Conservation (phyloP, 768 basidiomycete genomes). For the Lepiota venenata region DNA sequence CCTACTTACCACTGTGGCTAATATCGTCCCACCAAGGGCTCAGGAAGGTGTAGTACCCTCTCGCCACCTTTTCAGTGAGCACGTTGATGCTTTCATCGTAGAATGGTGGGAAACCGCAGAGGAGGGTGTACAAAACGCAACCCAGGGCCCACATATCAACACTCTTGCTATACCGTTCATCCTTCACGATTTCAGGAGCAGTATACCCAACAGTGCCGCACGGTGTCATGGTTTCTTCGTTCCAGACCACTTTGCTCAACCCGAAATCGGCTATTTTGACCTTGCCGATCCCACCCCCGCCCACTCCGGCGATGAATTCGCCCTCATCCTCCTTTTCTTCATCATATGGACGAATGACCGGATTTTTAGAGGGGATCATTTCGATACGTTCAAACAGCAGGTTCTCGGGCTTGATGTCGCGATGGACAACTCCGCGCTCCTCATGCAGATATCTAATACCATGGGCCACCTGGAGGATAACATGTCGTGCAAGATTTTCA, state of each 20-base stretch:
- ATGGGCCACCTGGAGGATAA: slow-evolving; percentile 92
- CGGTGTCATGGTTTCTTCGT: slow-evolving; percentile 98
- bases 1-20: slow-evolving; percentile 60
- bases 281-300: slow-evolving; percentile 95
- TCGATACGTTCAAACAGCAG: slow-evolving; percentile 92
- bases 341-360: slow-evolving; percentile 82
- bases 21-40: slow-evolving; percentile 99
- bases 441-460: slow-evolving; percentile 96
- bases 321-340: slow-evolving; percentile 99
- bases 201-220: slow-evolving; percentile 99
- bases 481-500: slow-evolving; percentile 95
- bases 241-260: slow-evolving; percentile 96
- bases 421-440: slow-evolving; percentile 96
- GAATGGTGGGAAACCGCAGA: slow-evolving; percentile 97
- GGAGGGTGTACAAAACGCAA: slow-evolving; percentile 96
- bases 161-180: slow-evolving; percentile 93
- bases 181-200: slow-evolving; percentile 98
- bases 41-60: slow-evolving; percentile 96
- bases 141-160: slow-evolving; percentile 99
- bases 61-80: slow-evolving; percentile 95
- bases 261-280: slow-evolving; percentile 99
- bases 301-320: slow-evolving; percentile 87
- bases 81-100: slow-evolving; percentile 99
- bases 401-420: slow-evolving; percentile 99
- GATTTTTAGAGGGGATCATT: slow-evolving; percentile 79